Percentiles rank a stretch among this genome's conserved stretches.
phyloP scores from a whole-genome alignment of 495 filamentous ascomycete species.

The Wilcoxina mikolae region DNA sequence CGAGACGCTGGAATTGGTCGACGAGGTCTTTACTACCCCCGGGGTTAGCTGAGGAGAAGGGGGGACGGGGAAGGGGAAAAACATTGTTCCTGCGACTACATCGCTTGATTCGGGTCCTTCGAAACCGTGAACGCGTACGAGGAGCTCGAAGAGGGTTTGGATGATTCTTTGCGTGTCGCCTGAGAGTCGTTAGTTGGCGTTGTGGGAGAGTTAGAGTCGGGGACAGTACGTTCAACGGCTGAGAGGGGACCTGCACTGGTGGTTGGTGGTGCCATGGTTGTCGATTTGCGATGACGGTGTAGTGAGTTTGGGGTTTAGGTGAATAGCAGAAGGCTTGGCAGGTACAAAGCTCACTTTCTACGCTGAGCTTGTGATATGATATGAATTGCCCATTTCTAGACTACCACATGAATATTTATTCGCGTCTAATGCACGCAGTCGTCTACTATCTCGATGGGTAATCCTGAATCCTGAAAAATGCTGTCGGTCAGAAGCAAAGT shows the following conservation, averaged over 20 bases:
- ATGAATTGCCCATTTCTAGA: no score
- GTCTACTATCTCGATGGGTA: no score
- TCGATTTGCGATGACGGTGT: no score
- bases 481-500: no score
- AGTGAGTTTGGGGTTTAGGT: no score
- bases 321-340: no score
- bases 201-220: background rate
- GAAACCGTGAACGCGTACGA: constrained; percentile 55
- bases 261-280: constrained; percentile 40
- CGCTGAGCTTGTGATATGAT: no score
- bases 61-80: constrained; percentile 14
- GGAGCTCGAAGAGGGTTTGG: constrained; percentile 73
- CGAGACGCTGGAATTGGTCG: constrained; percentile 34
- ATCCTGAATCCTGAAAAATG: no score
- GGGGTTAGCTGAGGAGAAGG: constrained; percentile 15
- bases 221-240: background rate
- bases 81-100: constrained; percentile 34
- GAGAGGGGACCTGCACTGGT: constrained; percentile 30
- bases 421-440: no score
- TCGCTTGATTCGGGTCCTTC: constrained; percentile 44
- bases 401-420: no score
- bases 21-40: constrained; percentile 31
- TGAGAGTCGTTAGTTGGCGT: constrained; percentile 24
- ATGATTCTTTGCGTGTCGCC: constrained; percentile 57
- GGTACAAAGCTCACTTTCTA: no score